A percentile compares a stretch with the other conserved stretches of the same genome.
These are phyloP conservation scores for Nicotiana rustica DNA, from an alignment of 305 asterid species.

Conservation along the genomic window DNA sequence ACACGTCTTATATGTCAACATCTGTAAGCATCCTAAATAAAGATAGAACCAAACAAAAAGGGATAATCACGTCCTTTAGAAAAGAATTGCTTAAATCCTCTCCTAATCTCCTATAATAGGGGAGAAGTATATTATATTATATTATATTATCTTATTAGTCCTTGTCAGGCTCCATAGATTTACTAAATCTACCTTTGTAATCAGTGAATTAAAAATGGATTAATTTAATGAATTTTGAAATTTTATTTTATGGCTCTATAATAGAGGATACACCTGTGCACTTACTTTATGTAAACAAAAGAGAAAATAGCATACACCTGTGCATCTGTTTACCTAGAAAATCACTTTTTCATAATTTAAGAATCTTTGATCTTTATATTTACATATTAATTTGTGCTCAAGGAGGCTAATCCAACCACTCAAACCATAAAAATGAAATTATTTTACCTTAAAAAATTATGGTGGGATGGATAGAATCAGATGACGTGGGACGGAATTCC, in stretches of 20 bases:
- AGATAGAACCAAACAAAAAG: neutral
- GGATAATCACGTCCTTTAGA: neutral
- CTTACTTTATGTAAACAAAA: conserved; percentile 1
- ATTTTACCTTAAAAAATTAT: too few relatives aligned
- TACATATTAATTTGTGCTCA: neutral
- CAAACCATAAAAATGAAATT: neutral
- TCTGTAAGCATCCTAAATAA: neutral
- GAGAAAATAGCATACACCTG: conserved; percentile 21
- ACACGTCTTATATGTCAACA: conserved; percentile 4
- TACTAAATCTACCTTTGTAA: conserved; percentile 24
- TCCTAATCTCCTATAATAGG: conserved; percentile 35
- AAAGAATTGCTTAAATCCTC: neutral
- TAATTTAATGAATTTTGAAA: neutral
- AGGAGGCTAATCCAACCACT: neutral
- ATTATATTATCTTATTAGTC: conserved; percentile 33
- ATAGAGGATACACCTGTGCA: conserved; percentile 27
- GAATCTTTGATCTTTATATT: neutral
- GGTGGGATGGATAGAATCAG: too few relatives aligned
- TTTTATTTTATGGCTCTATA: neutral
- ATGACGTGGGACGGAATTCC: too few relatives aligned
- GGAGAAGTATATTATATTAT: conserved; percentile 32
- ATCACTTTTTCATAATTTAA: neutral
- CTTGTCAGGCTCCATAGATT: conserved; percentile 20
- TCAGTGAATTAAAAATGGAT: neutral
- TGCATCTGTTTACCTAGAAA: neutral